These are phyloP conservation scores for Termitomyces sp. DNA, from an alignment of 768 basidiomycete species.

Conservation along the genomic window DNA sequence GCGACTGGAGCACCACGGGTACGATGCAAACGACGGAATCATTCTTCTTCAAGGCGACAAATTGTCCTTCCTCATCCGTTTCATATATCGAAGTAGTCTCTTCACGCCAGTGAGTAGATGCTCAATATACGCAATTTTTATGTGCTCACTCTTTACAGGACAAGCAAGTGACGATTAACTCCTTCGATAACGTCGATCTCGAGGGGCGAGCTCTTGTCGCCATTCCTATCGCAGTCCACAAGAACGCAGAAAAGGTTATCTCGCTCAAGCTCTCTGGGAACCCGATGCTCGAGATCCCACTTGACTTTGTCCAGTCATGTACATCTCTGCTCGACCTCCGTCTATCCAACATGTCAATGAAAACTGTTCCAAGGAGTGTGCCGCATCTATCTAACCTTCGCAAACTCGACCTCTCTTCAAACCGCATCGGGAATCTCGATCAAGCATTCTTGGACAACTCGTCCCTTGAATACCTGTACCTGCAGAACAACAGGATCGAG, in stretches of 20 bases:
- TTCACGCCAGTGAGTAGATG: slow-evolving; percentile 50
- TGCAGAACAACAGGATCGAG: slow-evolving; percentile 91
- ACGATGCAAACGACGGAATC: slow-evolving; percentile 72
- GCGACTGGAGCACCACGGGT: slow-evolving; percentile 86
- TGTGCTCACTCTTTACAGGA: slow-evolving; percentile 37
- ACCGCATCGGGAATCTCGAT: slow-evolving; percentile 85
- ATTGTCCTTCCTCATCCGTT: slow-evolving; percentile 80
- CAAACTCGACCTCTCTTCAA: slow-evolving; percentile 85
- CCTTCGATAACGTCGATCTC: slow-evolving; percentile 73
- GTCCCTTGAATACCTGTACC: slow-evolving; percentile 59
- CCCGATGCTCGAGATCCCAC: slow-evolving; percentile 92
- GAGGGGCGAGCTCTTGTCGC: slow-evolving; percentile 76
- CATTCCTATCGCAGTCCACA: slow-evolving; percentile 83
- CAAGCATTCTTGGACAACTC: slow-evolving; percentile 81
- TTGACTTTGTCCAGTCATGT: slow-evolving; percentile 93
- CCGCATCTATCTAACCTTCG: slow-evolving; percentile 69
- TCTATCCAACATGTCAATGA: slow-evolving; percentile 90
- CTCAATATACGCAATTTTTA: not conserved
- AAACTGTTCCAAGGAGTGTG: slow-evolving; percentile 83
- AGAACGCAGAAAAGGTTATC: slow-evolving; percentile 78
- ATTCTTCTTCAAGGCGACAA: slow-evolving; percentile 76
- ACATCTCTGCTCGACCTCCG: slow-evolving; percentile 78
- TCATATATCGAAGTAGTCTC: slow-evolving; percentile 80
- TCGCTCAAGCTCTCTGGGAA: slow-evolving; percentile 88
- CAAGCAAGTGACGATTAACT: slow-evolving; percentile 48